These are phyloP conservation scores for Trichopus zeylanicus DNA, from an alignment of 116 monocot genomes.

Conservation along the genomic window DNA sequence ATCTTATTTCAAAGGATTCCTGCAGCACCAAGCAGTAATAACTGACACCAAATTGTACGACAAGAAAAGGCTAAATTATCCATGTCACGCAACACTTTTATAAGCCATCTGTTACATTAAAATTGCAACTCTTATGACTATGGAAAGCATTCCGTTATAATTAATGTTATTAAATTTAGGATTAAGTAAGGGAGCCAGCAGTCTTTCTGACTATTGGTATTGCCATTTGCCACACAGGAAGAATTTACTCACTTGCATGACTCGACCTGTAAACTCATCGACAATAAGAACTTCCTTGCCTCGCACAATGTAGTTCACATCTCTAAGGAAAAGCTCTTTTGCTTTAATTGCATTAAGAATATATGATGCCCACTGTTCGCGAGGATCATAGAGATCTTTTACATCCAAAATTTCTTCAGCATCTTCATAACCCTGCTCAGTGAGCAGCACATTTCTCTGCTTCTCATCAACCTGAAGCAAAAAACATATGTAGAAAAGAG, in stretches of 20 bases:
- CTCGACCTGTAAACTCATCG: constrained; percentile 97
- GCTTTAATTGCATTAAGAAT: constrained; percentile 92
- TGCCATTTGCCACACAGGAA: no score
- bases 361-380: constrained; percentile 95
- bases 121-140: no score
- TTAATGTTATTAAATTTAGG: no score
- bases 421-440: constrained; percentile 97
- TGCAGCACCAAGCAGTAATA: no score
- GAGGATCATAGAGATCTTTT: constrained; percentile 97
- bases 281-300: constrained; percentile 92
- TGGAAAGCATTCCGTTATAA: no score
- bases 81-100: no score
- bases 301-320: constrained; percentile 93
- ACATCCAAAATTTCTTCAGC: constrained; percentile 94
- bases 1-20: no score
- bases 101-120: no score
- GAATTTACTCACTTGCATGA: constrained; percentile 79
- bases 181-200: no score
- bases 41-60: no score
- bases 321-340: constrained; percentile 92
- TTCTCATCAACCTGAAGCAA: constrained; percentile 92
- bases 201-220: no score
- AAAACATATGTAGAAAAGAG: background rate
- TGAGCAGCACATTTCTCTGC: constrained; percentile 83
- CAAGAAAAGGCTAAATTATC: no score